Percentiles rank a stretch among this genome's conserved stretches.
Conservation (phyloP, 2,329 filamentous ascomycete species). For the Arthrobotrys musiformis region DNA sequence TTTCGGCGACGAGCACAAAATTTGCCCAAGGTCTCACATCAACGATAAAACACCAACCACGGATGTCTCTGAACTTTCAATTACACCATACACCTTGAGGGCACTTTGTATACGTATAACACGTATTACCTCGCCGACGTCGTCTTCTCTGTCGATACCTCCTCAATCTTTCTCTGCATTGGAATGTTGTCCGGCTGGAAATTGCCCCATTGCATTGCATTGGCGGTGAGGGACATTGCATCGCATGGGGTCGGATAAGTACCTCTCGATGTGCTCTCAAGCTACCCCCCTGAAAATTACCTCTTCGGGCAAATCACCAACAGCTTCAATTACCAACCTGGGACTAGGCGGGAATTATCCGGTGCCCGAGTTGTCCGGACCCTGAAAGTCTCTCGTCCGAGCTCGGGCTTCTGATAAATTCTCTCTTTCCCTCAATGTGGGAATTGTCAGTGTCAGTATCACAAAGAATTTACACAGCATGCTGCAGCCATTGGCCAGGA, state of each 20-base stretch:
- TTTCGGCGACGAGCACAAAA: conserved; percentile 28
- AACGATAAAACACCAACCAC: no score
- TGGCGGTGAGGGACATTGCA: conserved; percentile 3
- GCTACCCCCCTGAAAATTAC: neutral
- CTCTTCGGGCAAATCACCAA: neutral
- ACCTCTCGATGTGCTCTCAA: neutral
- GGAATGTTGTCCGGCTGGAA: no score
- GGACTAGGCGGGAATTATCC: conserved; percentile 17
- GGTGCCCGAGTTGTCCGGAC: conserved; percentile 51
- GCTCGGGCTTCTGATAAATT: conserved; percentile 41
- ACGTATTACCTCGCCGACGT: no score
- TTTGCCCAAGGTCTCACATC: conserved; percentile 14
- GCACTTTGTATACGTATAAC: no score
- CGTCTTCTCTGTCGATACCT: no score
- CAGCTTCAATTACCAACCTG: neutral
- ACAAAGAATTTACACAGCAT: conserved; percentile 29
- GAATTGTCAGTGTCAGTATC: neutral
- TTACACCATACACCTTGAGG: no score
- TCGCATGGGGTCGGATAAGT: conserved; percentile 10
- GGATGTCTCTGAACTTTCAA: no score
- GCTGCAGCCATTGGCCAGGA: conserved; percentile 53
- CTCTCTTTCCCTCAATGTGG: neutral
- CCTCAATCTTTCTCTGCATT: neutral
- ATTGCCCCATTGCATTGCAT: no score
- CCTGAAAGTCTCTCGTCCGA: conserved; percentile 54